These are phyloP conservation scores for Sophora flavescens DNA, from an alignment of 306 rosid genomes.

Conservation along the genomic window DNA sequence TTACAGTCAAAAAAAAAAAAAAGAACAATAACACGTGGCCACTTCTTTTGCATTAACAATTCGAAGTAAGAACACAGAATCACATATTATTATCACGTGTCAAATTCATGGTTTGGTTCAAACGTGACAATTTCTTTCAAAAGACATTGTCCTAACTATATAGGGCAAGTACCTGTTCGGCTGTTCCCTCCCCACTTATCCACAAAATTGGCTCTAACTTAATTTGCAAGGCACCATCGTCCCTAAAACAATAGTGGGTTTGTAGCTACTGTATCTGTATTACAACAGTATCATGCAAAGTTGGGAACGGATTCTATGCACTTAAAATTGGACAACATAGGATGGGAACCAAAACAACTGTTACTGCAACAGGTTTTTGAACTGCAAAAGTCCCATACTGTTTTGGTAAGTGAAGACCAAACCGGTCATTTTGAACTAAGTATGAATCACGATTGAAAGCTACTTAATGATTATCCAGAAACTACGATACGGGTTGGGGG, in stretches of 20 bases:
- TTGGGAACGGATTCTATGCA: constrained; percentile 41
- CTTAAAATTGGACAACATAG: constrained; percentile 23
- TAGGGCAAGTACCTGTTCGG: constrained; percentile 7
- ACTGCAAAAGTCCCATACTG: constrained; percentile 1
- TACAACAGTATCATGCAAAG: constrained; percentile 41
- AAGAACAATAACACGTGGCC: neutral
- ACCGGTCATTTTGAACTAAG: constrained; percentile 45
- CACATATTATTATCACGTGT: constrained; percentile 3
- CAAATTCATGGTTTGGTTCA: constrained; percentile 20
- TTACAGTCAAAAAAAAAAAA: too few species aligned
- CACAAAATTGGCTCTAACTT: constrained; percentile 19
- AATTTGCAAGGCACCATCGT: constrained; percentile 7
- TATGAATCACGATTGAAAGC: constrained; percentile 21
- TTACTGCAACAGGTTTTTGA: constrained; percentile 35
- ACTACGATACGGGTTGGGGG: constrained; percentile 39
- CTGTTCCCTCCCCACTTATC: neutral
- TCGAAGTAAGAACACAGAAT: neutral
- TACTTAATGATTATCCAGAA: constrained; percentile 21
- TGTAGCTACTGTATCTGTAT: constrained; percentile 31
- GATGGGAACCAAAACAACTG: constrained; percentile 47
- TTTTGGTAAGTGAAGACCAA: constrained; percentile 51
- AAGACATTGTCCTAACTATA: constrained; percentile 14
- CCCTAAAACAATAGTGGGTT: neutral
- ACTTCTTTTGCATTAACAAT: neutral
- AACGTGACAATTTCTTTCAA: constrained; percentile 25